Conservation (phyloP, 352 stramenopile genomes). For the Globisporangium apiculatum region DNA sequence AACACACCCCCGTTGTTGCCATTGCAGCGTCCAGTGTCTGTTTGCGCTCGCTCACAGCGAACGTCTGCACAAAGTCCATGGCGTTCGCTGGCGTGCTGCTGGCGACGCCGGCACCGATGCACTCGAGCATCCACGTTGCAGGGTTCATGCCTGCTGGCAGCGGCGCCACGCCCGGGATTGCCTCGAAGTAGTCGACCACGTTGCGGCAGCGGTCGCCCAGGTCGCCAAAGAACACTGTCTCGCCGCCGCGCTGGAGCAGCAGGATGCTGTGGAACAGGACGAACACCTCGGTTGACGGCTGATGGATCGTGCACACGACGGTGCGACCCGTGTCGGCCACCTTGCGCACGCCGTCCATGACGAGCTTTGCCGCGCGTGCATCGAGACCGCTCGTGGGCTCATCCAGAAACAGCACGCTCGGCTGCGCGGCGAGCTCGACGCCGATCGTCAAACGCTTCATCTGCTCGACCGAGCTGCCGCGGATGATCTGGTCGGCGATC, state of each 20-base stretch:
- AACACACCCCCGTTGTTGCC: slow-evolving; percentile 61
- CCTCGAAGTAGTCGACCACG: too few species aligned
- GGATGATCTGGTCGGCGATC: slow-evolving; percentile 25
- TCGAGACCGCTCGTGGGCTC: slow-evolving; percentile 83
- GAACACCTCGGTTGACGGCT: slow-evolving; percentile 70
- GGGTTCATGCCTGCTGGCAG: slow-evolving; percentile 10
- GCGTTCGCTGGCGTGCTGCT: slow-evolving; percentile 7
- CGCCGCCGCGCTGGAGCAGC: too few species aligned
- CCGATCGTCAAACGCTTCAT: slow-evolving; percentile 44
- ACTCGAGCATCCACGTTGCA: slow-evolving; percentile 16
- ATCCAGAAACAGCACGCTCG: slow-evolving; percentile 77
- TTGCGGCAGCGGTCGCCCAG: too few species aligned
- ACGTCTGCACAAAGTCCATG: slow-evolving; percentile 31
- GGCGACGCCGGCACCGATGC: slow-evolving; percentile 21
- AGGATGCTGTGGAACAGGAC: too few species aligned
- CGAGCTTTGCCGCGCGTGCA: slow-evolving; percentile 66
- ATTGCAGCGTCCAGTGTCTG: slow-evolving; percentile 38
- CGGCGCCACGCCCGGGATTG: too few species aligned
- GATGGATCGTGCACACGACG: slow-evolving; percentile 90
- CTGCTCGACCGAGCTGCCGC: slow-evolving; percentile 32
- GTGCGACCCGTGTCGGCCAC: slow-evolving; percentile 63
- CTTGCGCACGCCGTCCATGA: slow-evolving; percentile 84
- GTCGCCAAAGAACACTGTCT: too few species aligned
- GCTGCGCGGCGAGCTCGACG: slow-evolving; percentile 70
- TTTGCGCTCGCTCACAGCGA: slow-evolving; percentile 26